phyloP scores from a whole-genome alignment of 2,329 filamentous ascomycete species.

The Colletotrichum orchidophilum region DNA sequence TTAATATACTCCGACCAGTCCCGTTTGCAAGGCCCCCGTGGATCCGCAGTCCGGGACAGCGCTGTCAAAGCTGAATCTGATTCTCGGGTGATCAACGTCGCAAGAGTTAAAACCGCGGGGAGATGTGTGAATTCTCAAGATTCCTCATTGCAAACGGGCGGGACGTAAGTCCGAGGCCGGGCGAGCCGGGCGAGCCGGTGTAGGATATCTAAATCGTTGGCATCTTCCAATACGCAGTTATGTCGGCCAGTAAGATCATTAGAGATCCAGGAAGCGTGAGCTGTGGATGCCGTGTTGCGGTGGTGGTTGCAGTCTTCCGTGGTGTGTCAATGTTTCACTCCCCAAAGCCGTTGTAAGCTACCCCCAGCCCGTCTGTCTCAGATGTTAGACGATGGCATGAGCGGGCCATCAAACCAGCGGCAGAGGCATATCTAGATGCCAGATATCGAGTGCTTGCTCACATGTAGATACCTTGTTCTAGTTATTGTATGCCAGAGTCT shows the following conservation, averaged over 20 bases:
- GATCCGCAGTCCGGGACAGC: not conserved
- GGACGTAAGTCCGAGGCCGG: not conserved
- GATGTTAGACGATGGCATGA: slow-evolving; percentile 18
- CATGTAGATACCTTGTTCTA: not conserved
- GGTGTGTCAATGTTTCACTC: slow-evolving; percentile 21
- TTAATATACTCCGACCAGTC: not conserved
- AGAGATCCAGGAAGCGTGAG: not conserved
- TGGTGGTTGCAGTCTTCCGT: slow-evolving; percentile 7
- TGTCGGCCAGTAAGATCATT: not conserved
- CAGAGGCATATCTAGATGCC: not conserved
- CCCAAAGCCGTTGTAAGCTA: slow-evolving; percentile 11
- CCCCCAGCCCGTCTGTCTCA: slow-evolving; percentile 22
- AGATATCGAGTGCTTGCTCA: not conserved
- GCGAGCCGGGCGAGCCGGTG: not conserved
- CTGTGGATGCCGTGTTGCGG: not conserved
- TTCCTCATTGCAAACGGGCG: not conserved
- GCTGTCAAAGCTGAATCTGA: not conserved
- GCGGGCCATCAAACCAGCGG: not conserved
- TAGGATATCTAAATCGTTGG: not conserved
- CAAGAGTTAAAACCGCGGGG: slow-evolving; percentile 1
- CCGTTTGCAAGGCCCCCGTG: not conserved
- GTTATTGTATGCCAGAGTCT: not conserved
- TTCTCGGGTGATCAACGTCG: not conserved
- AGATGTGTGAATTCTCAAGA: not conserved
- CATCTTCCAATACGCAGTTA: not conserved